Evolutionary conservation across 2,329 filamentous ascomycete species (phyloP), one percentile per base, ranked within the genome.

Genomic region (Diplodia corticola): DNA sequence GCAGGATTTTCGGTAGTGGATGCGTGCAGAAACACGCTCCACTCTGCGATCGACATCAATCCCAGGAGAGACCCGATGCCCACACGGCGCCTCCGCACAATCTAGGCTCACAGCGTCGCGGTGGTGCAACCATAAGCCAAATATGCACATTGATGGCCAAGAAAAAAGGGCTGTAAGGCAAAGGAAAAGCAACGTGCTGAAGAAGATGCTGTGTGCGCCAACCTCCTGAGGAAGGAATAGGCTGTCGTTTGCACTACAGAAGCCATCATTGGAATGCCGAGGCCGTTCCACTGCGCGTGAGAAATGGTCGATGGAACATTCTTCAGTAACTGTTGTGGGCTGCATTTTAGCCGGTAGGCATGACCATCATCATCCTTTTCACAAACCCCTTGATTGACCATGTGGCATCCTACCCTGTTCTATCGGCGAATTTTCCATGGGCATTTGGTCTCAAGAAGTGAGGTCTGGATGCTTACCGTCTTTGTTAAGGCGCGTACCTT

Each of bases 11-110:
- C 17, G 15, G 10, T 33, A 28, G 22, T 24, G 57, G 15, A 35
- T 61, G 28, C 44, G 3, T 22, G 57, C 57, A 61, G 57, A 61
- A 61, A 49, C 57, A 17, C 49, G 28, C 57, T 61, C 44, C n/a
- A 15, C 26, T 17, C 44, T 35, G 55, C 37, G 20, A 20, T 5
- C 55, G 17, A 24, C 35, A 5, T 20, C 13, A 15, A 46, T 3
- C n/a, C 26, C 24, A 46, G 55, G 37, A 40, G 54, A 46, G 28
- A 59, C 24, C 9, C 24, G 10, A 5, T 5, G 1, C 20, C 20
- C 46, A n/a, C 12, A 48, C 57, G 33, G 57, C 44, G 9, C 26
- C 26, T 49, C 28, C 28, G 17, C 55, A 30, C 22, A 10, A 48
- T 46, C 15, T 15, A 13, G 13, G 54, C 30, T 33, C 53, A 59